Base-by-base conservation (phyloP, 371 early-diverging fungal genomes). In the Mortierella sp. region DNA sequence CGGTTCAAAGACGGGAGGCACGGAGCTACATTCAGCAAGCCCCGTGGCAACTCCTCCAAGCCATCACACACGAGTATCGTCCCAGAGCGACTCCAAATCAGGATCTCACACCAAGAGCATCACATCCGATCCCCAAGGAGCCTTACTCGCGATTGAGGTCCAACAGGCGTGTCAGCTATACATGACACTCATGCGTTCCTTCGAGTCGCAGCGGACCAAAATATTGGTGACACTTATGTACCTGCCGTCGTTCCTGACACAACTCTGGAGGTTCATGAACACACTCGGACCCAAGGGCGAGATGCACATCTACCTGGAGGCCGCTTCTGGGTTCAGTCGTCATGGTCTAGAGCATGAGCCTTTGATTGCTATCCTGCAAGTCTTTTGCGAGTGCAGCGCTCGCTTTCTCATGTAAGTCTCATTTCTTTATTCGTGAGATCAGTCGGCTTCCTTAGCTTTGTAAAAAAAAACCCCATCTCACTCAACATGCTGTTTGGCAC, bases 211-310 rank as follows among this genome's bases (percentile, higher is more conserved):
- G 70, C 81, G 89, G 68, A 89, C 86, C n/a, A 89, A 87, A 35
- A 93, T 95, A 27, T 75, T 93, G 51, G 91, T 89, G 55, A 89
- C 89, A 1, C 88, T 95, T 27, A 91, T 92, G 41, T 95, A 94
- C 80, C 90, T 92, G 11, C 87, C 92, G 7, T 71, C 87, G 2
- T 80, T 95, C 12, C 81, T 95, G 77, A 88, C 93, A n/a, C 88
- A 89, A 18, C 88, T 95, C 14, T 94, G 95, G 95, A 80, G 88
- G 38, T 78, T 93, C 38, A 91, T 95, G 91, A 89, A 89, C 38
- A 82, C 87, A 3, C 89, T 93, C 76, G 93, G 95, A 0, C 94
- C 94, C 14, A 89, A 89, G 70, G 91, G 91, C 12, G 87, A 89
- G 14, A 90, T 92, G 91, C 46, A 78, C 1, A 91, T 94, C 27